Percentiles rank a stretch among this genome's conserved stretches.
These are phyloP conservation scores for Pterocarpus santalinus DNA, from an alignment of 306 rosid genomes.

Conservation along the genomic window DNA sequence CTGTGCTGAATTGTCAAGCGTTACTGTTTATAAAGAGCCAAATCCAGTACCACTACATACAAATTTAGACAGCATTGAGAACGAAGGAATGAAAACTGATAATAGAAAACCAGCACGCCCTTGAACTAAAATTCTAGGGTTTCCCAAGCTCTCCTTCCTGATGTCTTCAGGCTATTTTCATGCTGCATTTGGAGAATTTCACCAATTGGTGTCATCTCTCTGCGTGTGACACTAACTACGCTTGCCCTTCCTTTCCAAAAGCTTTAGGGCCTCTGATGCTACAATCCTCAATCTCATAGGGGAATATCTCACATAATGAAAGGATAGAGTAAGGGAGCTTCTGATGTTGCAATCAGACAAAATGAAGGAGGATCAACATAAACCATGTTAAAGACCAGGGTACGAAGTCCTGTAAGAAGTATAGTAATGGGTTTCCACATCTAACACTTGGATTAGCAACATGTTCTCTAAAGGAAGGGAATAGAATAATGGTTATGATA, in stretches of 20 bases:
- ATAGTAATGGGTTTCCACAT: slow-evolving; percentile 22
- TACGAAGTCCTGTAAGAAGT: background rate
- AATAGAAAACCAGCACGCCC: no score
- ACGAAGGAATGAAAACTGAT: no score
- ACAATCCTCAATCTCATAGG: background rate
- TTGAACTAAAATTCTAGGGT: no score
- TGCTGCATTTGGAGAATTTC: no score
- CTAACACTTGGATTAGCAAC: slow-evolving; percentile 8
- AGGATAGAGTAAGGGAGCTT: background rate
- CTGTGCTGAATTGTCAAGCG: no score
- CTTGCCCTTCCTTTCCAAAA: background rate
- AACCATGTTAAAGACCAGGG: background rate
- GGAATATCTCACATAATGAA: background rate
- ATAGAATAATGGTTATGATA: slow-evolving; percentile 16
- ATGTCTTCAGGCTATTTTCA: no score
- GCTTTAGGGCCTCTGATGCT: background rate
- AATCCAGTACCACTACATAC: no score
- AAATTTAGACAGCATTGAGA: no score
- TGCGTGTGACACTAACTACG: background rate
- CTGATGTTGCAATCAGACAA: background rate
- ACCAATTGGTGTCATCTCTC: background rate
- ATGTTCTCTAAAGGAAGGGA: background rate
- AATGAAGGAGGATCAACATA: background rate
- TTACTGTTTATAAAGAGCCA: no score
- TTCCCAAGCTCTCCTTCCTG: no score